Evolutionary conservation across 1,139 yeast genomes (phyloP).

Genomic region (Zygoascus hellenicus): DNA sequence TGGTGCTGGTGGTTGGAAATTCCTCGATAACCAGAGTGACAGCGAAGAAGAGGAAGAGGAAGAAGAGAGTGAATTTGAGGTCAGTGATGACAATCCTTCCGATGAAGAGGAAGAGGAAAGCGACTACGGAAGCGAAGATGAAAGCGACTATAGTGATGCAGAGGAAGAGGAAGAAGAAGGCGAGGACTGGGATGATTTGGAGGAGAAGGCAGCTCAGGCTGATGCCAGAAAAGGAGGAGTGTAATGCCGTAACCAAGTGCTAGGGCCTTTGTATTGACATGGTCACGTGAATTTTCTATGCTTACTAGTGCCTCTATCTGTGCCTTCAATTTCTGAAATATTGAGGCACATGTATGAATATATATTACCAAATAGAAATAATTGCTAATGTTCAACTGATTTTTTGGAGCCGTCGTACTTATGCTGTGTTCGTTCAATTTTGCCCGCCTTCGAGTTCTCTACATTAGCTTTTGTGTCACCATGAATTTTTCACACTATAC

Average conservation of each 20-base stretch:
- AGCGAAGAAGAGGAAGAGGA: conserved; percentile 42
- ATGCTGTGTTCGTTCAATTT: not conserved
- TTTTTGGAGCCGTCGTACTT: not conserved
- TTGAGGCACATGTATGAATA: too few species aligned
- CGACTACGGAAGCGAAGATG: conserved; percentile 28
- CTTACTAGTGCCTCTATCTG: too few species aligned
- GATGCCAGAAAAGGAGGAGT: conserved; percentile 7
- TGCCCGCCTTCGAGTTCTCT: not conserved
- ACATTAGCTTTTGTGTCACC: not conserved
- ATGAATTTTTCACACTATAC: not conserved
- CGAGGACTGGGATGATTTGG: conserved; percentile 16
- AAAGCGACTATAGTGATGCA: conserved; percentile 36
- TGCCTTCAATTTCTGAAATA: too few species aligned
- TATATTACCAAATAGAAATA: too few species aligned
- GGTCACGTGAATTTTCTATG: too few species aligned
- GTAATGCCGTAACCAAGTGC: too few species aligned
- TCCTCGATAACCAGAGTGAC: conserved; percentile 54
- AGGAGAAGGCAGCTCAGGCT: conserved; percentile 6
- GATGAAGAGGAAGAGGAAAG: conserved; percentile 26
- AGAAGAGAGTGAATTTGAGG: conserved; percentile 34
- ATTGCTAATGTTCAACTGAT: not conserved
- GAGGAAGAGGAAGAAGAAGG: conserved; percentile 28
- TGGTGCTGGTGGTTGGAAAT: conserved; percentile 90
- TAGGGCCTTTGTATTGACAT: too few species aligned
- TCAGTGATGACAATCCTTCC: conserved; percentile 29